Evolutionary conservation across 352 stramenopile genomes (phyloP).

Genomic region (Phytophthora ramorum): DNA sequence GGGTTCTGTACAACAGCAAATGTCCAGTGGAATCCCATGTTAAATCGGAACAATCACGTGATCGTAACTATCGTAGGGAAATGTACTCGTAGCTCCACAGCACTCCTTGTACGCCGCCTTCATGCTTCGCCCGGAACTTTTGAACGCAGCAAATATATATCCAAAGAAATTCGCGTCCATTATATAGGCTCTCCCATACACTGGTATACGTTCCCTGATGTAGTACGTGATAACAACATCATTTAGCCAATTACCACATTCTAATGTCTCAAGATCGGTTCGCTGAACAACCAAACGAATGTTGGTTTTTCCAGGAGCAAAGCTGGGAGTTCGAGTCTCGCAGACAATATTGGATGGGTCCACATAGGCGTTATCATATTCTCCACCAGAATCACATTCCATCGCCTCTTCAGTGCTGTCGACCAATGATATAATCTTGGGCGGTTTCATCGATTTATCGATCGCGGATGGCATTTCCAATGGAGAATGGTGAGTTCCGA

Average conservation of each 20-base stretch:
- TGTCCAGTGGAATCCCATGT: neutral
- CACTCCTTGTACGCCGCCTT: neutral
- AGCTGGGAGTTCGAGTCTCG: neutral
- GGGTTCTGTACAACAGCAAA: neutral
- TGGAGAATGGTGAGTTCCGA: neutral
- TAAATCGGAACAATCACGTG: neutral
- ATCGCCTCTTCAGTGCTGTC: neutral
- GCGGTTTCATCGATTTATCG: no score
- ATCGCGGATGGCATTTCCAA: neutral
- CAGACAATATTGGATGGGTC: neutral
- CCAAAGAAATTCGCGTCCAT: neutral
- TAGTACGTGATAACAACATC: neutral
- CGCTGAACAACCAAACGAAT: neutral
- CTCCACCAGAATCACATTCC: neutral
- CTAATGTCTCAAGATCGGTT: neutral
- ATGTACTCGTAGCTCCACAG: neutral
- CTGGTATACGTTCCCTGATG: neutral
- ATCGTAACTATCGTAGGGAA: neutral
- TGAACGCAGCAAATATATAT: neutral
- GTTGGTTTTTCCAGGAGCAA: neutral
- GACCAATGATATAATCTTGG: neutral
- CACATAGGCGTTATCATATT: neutral
- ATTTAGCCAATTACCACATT: neutral
- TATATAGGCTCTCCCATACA: neutral
- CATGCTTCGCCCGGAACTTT: neutral